Base-by-base conservation (phyloP, 192 early-diverging fungal species). In the Backusella tarrabulga region DNA sequence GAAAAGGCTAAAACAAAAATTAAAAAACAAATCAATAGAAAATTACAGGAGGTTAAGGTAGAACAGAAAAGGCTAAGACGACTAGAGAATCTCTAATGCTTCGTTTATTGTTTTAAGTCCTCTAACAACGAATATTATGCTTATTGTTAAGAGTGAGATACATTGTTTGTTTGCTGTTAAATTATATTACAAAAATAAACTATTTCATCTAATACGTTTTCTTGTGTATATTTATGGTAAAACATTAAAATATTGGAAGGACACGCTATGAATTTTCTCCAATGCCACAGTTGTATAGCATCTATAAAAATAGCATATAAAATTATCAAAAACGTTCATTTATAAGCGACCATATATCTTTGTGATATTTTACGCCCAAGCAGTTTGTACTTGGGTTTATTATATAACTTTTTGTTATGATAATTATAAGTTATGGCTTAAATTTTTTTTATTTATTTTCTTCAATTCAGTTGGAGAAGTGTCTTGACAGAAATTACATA, bases 31-130 rank as follows among this genome's bases (percentile, higher is more conserved):
- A 35, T 68, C 1, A 68, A 68, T 36, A 68, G 67, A 68, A 68
- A 68, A 71, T 46, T 26, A 71, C 35, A 71, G 70, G 38, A 71
- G 23, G 38, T 71, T 42, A 19, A 34, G 23, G 38, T 26, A 71
- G 46, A 46, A 42, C 70, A 71, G 0, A 71, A 71, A 41, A 71
- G 46, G 70, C 29, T 71, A 42, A 41, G 70, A 71, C 38, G 38
- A 34, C 26, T 71, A 71, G 70, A 71, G 23, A 41, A 36, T 26
- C 12, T 71, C 46, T 40, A 71, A 41, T 60, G 23, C 54, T 29
- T 60, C 54, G 54, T 60, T 60, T 60, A 60, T 60, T 0, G 23
- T 60, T 60, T 54, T 60, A 60, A 60, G 54, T 60, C 8, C 54
- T 60, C 54, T 0, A 29, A 60, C 54, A 60, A 60, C 54, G 54